Evolutionary conservation across 176 grass and related monocot genomes (phyloP).

Genomic region (Eremochloa ophiuroides): DNA sequence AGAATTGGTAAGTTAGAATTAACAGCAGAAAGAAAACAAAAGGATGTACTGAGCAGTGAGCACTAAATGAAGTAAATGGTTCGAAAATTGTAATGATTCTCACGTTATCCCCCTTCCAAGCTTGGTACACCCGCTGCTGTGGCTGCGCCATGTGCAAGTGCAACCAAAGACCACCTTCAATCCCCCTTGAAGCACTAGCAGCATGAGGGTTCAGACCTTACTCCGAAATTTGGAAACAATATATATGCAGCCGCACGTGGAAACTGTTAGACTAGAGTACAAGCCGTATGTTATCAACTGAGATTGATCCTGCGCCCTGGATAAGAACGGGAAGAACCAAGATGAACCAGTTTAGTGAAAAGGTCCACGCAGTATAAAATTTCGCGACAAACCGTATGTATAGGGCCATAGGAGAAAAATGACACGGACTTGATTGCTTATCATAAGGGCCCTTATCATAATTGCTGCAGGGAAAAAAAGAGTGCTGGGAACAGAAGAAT

Average conservation of each 20-base stretch:
- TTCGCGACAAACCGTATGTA: background rate
- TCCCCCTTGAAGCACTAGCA: background rate
- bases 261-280: background rate
- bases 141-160: conserved; percentile 45
- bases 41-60: background rate
- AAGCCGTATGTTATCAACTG: background rate
- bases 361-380: background rate
- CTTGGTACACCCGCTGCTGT: conserved; percentile 53
- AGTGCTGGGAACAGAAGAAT: background rate
- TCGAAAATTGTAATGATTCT: conserved; percentile 36
- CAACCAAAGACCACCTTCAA: background rate
- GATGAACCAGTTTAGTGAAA: background rate
- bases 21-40: background rate
- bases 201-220: background rate
- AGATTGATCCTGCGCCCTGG: background rate
- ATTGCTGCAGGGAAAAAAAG: background rate
- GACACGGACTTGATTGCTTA: background rate
- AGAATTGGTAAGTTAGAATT: background rate
- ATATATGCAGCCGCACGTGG: background rate
- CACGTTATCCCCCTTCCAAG: conserved; percentile 80
- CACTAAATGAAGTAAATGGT: background rate
- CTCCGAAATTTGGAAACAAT: background rate
- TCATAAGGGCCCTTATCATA: too few species aligned
- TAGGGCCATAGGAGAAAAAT: background rate
- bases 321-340: background rate